These are phyloP conservation scores for Pseudogymnoascus pannorum DNA, from an alignment of 2,329 filamentous ascomycete genomes.

Conservation along the genomic window DNA sequence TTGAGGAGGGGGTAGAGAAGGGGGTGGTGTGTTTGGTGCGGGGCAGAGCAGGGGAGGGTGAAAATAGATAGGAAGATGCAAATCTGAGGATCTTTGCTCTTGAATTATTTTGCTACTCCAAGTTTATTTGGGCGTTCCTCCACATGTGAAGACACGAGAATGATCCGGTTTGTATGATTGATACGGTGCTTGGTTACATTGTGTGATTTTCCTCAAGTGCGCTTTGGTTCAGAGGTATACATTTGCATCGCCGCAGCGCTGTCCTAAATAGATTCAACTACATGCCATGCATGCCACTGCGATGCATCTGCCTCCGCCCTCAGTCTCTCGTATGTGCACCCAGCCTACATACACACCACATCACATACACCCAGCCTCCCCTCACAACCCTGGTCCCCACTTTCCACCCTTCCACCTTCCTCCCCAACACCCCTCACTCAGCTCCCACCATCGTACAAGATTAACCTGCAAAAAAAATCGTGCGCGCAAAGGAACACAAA, in stretches of 20 bases:
- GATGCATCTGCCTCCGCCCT: not conserved
- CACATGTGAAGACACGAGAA: no score
- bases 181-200: no score
- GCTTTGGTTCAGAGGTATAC: not conserved
- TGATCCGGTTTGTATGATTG: no score
- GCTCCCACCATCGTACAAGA: not conserved
- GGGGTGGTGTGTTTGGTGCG: not conserved
- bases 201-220: not conserved
- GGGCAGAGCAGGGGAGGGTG: not conserved
- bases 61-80: not conserved
- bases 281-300: not conserved
- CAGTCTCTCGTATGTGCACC: not conserved
- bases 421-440: not conserved
- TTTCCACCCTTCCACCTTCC: not conserved
- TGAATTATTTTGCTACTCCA: not conserved
- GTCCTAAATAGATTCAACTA: not conserved
- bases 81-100: conserved; percentile 5
- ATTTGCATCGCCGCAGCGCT: not conserved
- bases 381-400: not conserved
- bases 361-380: not conserved
- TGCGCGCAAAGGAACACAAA: not conserved
- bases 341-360: not conserved
- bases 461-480: not conserved
- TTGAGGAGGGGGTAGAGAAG: not conserved
- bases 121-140: no score